Evolutionary conservation across 2,329 filamentous ascomycete species (phyloP).

Genomic region (Aspergillus arachidicola): DNA sequence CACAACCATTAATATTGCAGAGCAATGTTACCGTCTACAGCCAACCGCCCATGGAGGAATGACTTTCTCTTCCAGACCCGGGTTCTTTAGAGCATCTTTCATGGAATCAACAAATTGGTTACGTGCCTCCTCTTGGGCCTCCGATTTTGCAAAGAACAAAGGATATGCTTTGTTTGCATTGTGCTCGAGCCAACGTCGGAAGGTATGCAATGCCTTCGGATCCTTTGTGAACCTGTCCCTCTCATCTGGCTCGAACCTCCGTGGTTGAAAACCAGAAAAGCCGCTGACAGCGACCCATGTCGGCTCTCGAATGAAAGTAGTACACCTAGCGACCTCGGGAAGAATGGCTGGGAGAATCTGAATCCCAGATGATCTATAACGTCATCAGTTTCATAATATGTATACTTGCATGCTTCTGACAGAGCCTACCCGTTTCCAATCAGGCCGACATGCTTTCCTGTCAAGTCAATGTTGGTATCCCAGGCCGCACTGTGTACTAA

Average conservation of each 20-base stretch:
- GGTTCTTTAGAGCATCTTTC: too few species aligned
- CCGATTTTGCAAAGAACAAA: slow-evolving; percentile 11
- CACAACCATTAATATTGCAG: too few species aligned
- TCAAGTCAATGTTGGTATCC: not conserved
- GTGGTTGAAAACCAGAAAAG: not conserved
- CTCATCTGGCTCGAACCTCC: not conserved
- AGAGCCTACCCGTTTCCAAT: not conserved
- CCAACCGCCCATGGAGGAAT: slow-evolving; percentile 27
- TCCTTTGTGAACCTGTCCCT: not conserved
- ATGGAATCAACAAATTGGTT: too few species aligned
- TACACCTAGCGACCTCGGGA: slow-evolving; percentile 24
- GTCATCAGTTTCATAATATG: not conserved
- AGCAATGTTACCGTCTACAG: slow-evolving; percentile 33
- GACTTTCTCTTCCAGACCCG: too few species aligned
- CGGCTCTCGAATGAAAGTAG: slow-evolving; percentile 24
- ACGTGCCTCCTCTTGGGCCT: too few species aligned
- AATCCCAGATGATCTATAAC: not conserved
- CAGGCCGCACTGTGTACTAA: slow-evolving; percentile 9
- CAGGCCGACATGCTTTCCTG: not conserved
- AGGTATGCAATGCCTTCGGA: not conserved
- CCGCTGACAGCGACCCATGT: slow-evolving; percentile 22
- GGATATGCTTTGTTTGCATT: not conserved
- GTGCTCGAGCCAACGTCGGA: not conserved
- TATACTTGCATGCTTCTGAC: too few species aligned
- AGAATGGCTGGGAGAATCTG: slow-evolving; percentile 9